A percentile compares a stretch with the other conserved stretches of the same genome.
phyloP scores from a whole-genome alignment of 495 filamentous ascomycete genomes.

The Copromyces sp. region DNA sequence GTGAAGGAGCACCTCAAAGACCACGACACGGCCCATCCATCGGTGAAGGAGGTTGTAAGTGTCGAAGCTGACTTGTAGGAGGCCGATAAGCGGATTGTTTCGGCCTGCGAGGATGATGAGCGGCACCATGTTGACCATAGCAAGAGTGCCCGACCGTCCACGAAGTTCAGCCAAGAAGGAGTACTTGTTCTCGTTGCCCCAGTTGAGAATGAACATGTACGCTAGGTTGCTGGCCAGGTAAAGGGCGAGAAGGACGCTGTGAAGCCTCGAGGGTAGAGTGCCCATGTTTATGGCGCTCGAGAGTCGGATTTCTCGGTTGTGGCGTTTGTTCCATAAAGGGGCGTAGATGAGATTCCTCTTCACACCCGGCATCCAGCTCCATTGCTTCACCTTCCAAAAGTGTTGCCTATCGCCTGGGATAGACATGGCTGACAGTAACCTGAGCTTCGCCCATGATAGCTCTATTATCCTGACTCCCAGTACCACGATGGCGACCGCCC shows the following conservation, averaged over 20 bases:
- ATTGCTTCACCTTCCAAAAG: slow-evolving; percentile 39
- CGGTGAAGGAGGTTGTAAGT: slow-evolving; percentile 92
- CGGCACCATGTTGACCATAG: slow-evolving; percentile 84
- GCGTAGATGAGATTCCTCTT: slow-evolving; percentile 80
- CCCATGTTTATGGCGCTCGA: slow-evolving; percentile 73
- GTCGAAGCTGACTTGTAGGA: slow-evolving; percentile 86
- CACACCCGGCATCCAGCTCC: slow-evolving; percentile 45
- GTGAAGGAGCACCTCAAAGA: slow-evolving; percentile 67
- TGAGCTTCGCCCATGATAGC: slow-evolving; percentile 33
- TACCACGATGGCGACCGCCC: slow-evolving; percentile 34
- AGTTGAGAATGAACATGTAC: slow-evolving; percentile 57
- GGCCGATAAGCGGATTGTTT: slow-evolving; percentile 82
- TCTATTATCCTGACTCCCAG: slow-evolving; percentile 34
- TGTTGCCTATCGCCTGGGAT: slow-evolving; percentile 30
- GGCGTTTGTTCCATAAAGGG: slow-evolving; percentile 67
- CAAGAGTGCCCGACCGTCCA: slow-evolving; percentile 74
- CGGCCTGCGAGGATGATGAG: slow-evolving; percentile 79
- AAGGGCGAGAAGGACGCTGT: slow-evolving; percentile 56
- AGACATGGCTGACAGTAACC: slow-evolving; percentile 41
- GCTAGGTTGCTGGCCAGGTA: slow-evolving; percentile 55
- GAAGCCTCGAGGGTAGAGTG: slow-evolving; percentile 74
- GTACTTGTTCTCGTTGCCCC: slow-evolving; percentile 37
- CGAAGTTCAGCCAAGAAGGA: slow-evolving; percentile 52
- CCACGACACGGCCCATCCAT: slow-evolving; percentile 86
- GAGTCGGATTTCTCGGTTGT: slow-evolving; percentile 77